Percentiles rank a stretch among this genome's conserved stretches.
phyloP scores from a whole-genome alignment of 2,329 filamentous ascomycete genomes.

The Chaetomiaceae sp. region DNA sequence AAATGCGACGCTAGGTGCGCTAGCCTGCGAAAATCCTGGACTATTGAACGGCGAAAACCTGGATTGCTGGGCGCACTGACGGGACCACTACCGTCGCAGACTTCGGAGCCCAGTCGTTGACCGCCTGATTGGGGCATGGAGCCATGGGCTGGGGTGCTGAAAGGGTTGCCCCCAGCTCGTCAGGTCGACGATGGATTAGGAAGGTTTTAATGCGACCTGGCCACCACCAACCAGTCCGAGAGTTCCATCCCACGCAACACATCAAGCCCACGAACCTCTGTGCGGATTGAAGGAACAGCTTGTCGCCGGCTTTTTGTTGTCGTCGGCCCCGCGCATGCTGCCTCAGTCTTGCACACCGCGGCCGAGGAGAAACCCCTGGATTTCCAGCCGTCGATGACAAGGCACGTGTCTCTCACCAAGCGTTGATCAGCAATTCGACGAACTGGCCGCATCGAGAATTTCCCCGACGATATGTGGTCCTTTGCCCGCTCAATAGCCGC shows the following conservation, averaged over 20 bases:
- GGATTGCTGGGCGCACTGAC: conserved; percentile 17
- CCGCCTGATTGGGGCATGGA: conserved; percentile 7
- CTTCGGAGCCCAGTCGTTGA: conserved; percentile 9
- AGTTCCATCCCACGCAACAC: background rate
- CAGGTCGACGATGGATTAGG: conserved; percentile 10
- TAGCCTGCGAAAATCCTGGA: conserved; percentile 17
- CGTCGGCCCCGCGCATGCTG: background rate
- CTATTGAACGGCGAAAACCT: conserved; percentile 21
- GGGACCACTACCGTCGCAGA: conserved; percentile 8
- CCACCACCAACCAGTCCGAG: no score
- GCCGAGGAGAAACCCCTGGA: background rate
- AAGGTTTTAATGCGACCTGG: conserved; percentile 6
- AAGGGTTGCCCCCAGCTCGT: conserved; percentile 1
- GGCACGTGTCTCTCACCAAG: background rate
- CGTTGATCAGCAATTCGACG: conserved; percentile 7
- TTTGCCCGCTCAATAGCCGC: conserved; percentile 16
- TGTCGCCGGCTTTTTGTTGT: background rate
- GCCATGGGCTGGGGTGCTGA: conserved; percentile 14
- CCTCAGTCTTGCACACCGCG: conserved; percentile 2
- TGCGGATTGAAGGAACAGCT: background rate
- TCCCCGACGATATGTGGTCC: conserved; percentile 20
- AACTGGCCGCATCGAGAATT: background rate
- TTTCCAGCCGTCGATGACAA: background rate
- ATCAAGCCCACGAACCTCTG: background rate
- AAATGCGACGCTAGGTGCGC: conserved; percentile 17